These are phyloP conservation scores for Talaromyces atroroseus DNA, from an alignment of 2,329 filamentous ascomycete species.

Conservation along the genomic window DNA sequence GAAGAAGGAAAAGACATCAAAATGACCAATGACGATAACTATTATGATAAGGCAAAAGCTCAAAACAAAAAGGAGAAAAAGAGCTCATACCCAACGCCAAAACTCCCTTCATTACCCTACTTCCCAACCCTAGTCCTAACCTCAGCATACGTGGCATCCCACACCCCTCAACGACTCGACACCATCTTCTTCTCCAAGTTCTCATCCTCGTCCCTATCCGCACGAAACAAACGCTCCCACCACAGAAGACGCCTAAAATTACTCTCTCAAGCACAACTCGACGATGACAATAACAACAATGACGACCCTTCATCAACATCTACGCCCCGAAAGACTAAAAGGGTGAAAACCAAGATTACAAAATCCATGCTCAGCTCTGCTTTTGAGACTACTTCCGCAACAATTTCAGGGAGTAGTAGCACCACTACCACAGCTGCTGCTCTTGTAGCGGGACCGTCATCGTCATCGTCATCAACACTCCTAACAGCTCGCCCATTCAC, in stretches of 20 bases:
- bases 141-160: slow-evolving; percentile 44
- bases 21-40: not conserved
- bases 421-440: too few relatives aligned
- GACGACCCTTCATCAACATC: slow-evolving; percentile 25
- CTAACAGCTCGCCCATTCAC: slow-evolving; percentile 40
- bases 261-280: slow-evolving; percentile 34
- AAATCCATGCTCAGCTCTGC: slow-evolving; percentile 37
- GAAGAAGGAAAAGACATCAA: not conserved
- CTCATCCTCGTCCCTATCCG: slow-evolving; percentile 39
- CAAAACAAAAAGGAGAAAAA: not conserved
- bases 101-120: slow-evolving; percentile 33
- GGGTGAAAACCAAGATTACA: slow-evolving; percentile 35
- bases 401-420: slow-evolving; percentile 23
- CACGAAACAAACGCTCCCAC: slow-evolving; percentile 40
- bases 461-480: slow-evolving; percentile 32
- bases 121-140: slow-evolving; percentile 44
- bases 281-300: slow-evolving; percentile 22
- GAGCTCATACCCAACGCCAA: not conserved
- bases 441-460: not conserved
- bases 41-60: too few relatives aligned
- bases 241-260: slow-evolving; percentile 38
- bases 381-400: slow-evolving; percentile 35
- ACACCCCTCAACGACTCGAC: slow-evolving; percentile 43
- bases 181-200: slow-evolving; percentile 48
- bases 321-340: slow-evolving; percentile 31